A percentile compares a stretch with the other conserved stretches of the same genome.
phyloP scores from a whole-genome alignment of 1,284 basidiomycete genomes.

The Sphaerobolus stellatus region DNA sequence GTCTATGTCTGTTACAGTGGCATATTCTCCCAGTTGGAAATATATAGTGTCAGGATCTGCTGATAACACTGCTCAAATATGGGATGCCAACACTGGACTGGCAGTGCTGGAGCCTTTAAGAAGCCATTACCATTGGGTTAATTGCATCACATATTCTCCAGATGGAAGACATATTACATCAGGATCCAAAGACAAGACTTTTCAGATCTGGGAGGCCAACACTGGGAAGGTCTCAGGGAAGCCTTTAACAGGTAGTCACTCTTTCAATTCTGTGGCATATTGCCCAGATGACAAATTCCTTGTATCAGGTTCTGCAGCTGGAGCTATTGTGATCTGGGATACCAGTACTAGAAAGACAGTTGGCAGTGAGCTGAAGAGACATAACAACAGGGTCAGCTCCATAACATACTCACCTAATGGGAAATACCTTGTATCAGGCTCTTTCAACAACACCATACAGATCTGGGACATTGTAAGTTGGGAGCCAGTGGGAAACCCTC shows the following conservation, averaged over 20 bases:
- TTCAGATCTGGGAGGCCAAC: slow-evolving; percentile 83
- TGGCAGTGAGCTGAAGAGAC: too few relatives aligned
- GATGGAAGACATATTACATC: slow-evolving; percentile 81
- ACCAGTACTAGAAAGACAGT: too few relatives aligned
- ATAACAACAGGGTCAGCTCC: too few relatives aligned
- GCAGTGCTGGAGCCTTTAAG: not conserved
- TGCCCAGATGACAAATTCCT: slow-evolving; percentile 80
- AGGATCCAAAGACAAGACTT: slow-evolving; percentile 79
- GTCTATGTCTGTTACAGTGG: too few relatives aligned
- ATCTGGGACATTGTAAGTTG: too few relatives aligned
- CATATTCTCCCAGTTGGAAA: too few relatives aligned
- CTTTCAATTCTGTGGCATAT: slow-evolving; percentile 82
- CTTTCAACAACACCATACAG: too few relatives aligned
- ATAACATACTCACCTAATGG: too few relatives aligned
- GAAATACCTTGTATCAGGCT: too few relatives aligned
- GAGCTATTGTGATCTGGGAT: too few relatives aligned
- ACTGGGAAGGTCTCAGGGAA: slow-evolving; percentile 73
- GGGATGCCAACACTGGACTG: slow-evolving; percentile 65
- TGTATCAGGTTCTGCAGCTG: slow-evolving; percentile 79
- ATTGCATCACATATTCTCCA: slow-evolving; percentile 72
- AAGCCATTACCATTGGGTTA: not conserved
- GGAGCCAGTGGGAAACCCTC: too few relatives aligned
- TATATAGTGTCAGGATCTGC: slow-evolving; percentile 88
- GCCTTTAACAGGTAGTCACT: slow-evolving; percentile 79
- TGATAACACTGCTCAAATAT: slow-evolving; percentile 85